Evolutionary conservation across 2,329 filamentous ascomycete species (phyloP).

Genomic region (Fusarium foetens): DNA sequence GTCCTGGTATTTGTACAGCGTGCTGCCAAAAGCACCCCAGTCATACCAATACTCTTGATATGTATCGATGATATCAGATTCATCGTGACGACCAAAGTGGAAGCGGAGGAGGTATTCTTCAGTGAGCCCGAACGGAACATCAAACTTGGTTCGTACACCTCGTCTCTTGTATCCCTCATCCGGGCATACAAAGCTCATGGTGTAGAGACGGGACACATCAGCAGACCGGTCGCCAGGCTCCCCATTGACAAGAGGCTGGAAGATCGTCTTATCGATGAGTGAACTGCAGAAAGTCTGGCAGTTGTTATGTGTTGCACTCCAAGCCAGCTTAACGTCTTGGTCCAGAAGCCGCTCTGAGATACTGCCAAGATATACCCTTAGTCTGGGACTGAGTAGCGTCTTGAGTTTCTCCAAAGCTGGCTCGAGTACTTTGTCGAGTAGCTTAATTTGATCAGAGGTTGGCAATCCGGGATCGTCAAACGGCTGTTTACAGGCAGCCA

Average conservation of each 20-base stretch:
- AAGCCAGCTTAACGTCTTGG: slow-evolving; percentile 42
- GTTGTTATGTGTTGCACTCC: slow-evolving; percentile 50
- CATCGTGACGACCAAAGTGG: slow-evolving; percentile 52
- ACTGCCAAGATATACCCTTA: slow-evolving; percentile 47
- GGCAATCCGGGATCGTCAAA: slow-evolving; percentile 38
- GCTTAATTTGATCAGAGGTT: slow-evolving; percentile 16
- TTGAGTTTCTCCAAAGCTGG: slow-evolving; percentile 38
- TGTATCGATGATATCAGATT: slow-evolving; percentile 56
- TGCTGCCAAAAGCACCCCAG: slow-evolving; percentile 54
- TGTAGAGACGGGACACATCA: slow-evolving; percentile 44
- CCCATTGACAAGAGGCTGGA: slow-evolving; percentile 41
- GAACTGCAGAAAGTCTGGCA: slow-evolving; percentile 53
- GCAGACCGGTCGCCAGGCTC: neutral
- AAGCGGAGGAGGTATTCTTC: slow-evolving; percentile 57
- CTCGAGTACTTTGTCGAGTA: slow-evolving; percentile 24
- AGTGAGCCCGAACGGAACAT: slow-evolving; percentile 53
- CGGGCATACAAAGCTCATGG: slow-evolving; percentile 54
- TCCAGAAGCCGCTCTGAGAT: slow-evolving; percentile 46
- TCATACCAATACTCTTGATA: slow-evolving; percentile 59
- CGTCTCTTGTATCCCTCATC: slow-evolving; percentile 43
- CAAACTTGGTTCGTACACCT: slow-evolving; percentile 47
- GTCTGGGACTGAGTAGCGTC: slow-evolving; percentile 33
- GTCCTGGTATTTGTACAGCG: slow-evolving; percentile 54
- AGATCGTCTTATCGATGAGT: slow-evolving; percentile 47
- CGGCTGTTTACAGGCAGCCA: slow-evolving; percentile 37